Evolutionary conservation across 1,139 yeast genomes (phyloP).

Genomic region (Saccharomyces hybrid): DNA sequence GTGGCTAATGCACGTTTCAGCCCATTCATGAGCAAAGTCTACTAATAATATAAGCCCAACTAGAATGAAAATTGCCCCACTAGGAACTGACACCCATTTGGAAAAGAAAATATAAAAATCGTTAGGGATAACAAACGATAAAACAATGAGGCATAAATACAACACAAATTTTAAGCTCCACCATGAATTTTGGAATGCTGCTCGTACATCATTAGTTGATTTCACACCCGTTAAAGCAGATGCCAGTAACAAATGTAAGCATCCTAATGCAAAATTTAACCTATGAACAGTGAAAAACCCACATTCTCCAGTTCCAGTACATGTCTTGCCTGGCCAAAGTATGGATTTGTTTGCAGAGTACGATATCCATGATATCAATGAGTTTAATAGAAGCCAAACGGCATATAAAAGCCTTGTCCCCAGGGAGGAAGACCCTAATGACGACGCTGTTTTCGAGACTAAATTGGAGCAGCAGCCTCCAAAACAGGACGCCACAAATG

Average conservation of each 20-base stretch:
- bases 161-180: slow-evolving; percentile 73
- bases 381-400: slow-evolving; percentile 62
- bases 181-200: slow-evolving; percentile 80
- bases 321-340: slow-evolving; percentile 66
- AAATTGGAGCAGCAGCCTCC: slow-evolving; percentile 84
- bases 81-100: slow-evolving; percentile 75
- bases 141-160: slow-evolving; percentile 51
- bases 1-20: slow-evolving; percentile 87
- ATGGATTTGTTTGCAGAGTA: slow-evolving; percentile 79
- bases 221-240: slow-evolving; percentile 61
- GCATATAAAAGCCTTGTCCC: slow-evolving; percentile 84
- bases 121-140: slow-evolving; percentile 80
- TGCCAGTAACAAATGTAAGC: slow-evolving; percentile 69
- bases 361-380: slow-evolving; percentile 75
- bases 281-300: slow-evolving; percentile 93
- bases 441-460: slow-evolving; percentile 45
- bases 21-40: slow-evolving; percentile 99
- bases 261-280: slow-evolving; percentile 79
- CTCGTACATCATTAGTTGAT: slow-evolving; percentile 72
- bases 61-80: slow-evolving; percentile 77
- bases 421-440: slow-evolving; percentile 59
- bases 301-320: slow-evolving; percentile 75
- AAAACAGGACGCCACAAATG: slow-evolving; percentile 69
- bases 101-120: slow-evolving; percentile 85
- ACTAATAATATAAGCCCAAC: slow-evolving; percentile 86